phyloP scores from a whole-genome alignment of 2,329 filamentous ascomycete genomes.

The Aspergillus japonicus region DNA sequence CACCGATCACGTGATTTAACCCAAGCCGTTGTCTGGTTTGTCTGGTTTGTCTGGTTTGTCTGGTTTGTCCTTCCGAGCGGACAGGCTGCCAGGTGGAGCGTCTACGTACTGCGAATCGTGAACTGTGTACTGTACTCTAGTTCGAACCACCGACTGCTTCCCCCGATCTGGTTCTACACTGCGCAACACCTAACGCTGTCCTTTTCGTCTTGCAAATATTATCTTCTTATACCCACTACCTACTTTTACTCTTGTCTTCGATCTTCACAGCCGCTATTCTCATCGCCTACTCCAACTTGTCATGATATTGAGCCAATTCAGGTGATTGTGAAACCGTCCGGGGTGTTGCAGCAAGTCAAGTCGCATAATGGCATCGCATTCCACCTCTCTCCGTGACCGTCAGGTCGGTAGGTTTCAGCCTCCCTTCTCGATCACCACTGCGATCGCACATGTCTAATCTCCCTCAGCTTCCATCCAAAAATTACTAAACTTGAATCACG shows the following conservation, averaged over 20 bases:
- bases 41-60: slow-evolving; percentile 27
- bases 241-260: neutral
- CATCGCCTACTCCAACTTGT: slow-evolving; percentile 13
- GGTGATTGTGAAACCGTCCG: slow-evolving; percentile 17
- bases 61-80: slow-evolving; percentile 3
- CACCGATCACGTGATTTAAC: slow-evolving; percentile 15
- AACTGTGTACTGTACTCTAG: neutral
- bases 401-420: slow-evolving; percentile 62
- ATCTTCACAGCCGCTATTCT: neutral
- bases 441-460: slow-evolving; percentile 7
- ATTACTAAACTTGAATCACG: slow-evolving; percentile 91
- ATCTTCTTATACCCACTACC: too few species aligned
- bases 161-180: neutral
- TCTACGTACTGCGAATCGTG: neutral
- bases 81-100: slow-evolving; percentile 28
- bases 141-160: neutral
- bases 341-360: slow-evolving; percentile 10
- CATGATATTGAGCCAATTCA: slow-evolving; percentile 19
- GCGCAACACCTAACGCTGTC: neutral
- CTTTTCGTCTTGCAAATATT: neutral
- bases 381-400: slow-evolving; percentile 65
- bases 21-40: slow-evolving; percentile 25
- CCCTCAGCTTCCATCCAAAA: slow-evolving; percentile 81
- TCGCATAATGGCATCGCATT: slow-evolving; percentile 52
- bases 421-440: neutral